These are phyloP conservation scores for Sungouiozyma ichnusensis DNA, from an alignment of 805 yeast genomes.

Conservation along the genomic window DNA sequence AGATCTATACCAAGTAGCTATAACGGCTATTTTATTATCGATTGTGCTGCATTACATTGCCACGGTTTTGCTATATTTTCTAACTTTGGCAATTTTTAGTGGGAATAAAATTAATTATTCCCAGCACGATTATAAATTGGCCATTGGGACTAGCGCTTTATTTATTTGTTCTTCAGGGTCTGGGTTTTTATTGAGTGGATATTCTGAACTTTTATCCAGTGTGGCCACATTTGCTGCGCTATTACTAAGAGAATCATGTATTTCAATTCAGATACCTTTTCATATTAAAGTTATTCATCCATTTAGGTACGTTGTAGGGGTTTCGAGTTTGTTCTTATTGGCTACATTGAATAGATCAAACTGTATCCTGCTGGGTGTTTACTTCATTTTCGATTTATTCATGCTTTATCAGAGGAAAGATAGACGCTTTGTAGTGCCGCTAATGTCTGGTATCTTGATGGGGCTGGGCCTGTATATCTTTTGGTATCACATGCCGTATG, in stretches of 20 bases:
- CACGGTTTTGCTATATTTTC: slow-evolving; percentile 37
- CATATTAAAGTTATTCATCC: background rate
- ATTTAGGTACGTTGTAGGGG: slow-evolving; percentile 4
- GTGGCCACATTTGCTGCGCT: slow-evolving; percentile 49
- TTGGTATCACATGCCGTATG: slow-evolving; percentile 45
- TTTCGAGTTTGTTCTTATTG: slow-evolving; percentile 35
- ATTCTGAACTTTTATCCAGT: slow-evolving; percentile 67
- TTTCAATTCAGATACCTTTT: slow-evolving; percentile 14
- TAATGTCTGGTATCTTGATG: slow-evolving; percentile 49
- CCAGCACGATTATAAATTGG: slow-evolving; percentile 14
- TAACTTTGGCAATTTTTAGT: slow-evolving; percentile 34
- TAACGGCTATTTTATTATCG: slow-evolving; percentile 39
- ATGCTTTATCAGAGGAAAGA: slow-evolving; percentile 8
- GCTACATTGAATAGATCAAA: slow-evolving; percentile 67
- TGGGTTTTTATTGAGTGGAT: slow-evolving; percentile 60
- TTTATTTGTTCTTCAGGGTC: slow-evolving; percentile 71
- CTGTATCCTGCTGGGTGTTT: slow-evolving; percentile 58
- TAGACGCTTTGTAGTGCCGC: slow-evolving; percentile 19
- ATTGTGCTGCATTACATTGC: slow-evolving; percentile 44
- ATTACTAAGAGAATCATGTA: slow-evolving; percentile 35
- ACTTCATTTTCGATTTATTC: slow-evolving; percentile 49
- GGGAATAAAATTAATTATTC: slow-evolving; percentile 1
- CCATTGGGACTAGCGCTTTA: slow-evolving; percentile 33
- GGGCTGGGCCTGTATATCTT: slow-evolving; percentile 34
- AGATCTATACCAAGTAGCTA: slow-evolving; percentile 36